A percentile compares a stretch with the other conserved stretches of the same genome.
Evolutionary conservation across 768 basidiomycete species (phyloP).

Genomic region (Cantharellus anzutake): DNA sequence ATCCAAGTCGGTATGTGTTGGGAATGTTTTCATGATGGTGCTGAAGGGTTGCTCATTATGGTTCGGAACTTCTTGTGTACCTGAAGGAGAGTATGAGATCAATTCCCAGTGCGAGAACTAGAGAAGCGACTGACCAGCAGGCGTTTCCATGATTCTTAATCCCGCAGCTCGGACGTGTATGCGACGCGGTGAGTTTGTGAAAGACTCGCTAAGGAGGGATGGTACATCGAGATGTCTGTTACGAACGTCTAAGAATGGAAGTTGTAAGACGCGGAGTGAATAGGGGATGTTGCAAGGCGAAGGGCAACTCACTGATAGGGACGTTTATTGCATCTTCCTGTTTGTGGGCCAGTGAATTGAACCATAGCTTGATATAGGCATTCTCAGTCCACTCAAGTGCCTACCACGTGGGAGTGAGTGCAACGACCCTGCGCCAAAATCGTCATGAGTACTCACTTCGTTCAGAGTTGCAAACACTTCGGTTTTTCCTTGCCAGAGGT

Average conservation of each 20-base stretch:
- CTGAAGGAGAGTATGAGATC: constrained; percentile 2
- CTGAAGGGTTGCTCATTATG: constrained; percentile 38
- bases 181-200: constrained; percentile 43
- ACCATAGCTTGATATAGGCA: constrained; percentile 70
- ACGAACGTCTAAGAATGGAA: neutral
- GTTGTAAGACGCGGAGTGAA: neutral
- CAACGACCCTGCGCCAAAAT: too few relatives aligned
- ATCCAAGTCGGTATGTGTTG: constrained; percentile 39
- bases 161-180: constrained; percentile 54
- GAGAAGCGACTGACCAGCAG: neutral
- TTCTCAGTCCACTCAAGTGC: constrained; percentile 64
- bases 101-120: neutral
- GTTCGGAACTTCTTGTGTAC: constrained; percentile 11
- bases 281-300: neutral
- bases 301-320: constrained; percentile 11
- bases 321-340: constrained; percentile 29
- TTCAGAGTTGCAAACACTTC: constrained; percentile 68
- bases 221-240: constrained; percentile 11
- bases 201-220: constrained; percentile 26
- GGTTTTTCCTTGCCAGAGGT: constrained; percentile 52
- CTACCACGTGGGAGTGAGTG: neutral
- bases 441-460: constrained; percentile 57
- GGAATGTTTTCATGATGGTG: constrained; percentile 64
- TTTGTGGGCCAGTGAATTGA: constrained; percentile 27
- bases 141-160: constrained; percentile 33